These are phyloP conservation scores for Syncephalastrum contaminatum DNA, from an alignment of 371 early-diverging fungal species.

Conservation along the genomic window DNA sequence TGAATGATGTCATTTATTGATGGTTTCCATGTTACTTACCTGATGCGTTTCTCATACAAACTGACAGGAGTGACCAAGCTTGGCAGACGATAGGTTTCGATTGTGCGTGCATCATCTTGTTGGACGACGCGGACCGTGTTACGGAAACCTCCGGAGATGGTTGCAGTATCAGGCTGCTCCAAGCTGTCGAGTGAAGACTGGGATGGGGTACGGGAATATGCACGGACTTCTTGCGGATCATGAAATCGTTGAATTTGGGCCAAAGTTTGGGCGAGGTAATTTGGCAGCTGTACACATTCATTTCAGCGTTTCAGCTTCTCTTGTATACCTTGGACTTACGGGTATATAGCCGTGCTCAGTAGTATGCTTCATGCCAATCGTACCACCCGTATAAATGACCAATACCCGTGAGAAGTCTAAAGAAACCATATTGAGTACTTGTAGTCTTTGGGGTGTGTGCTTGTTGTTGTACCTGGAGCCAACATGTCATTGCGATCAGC, in stretches of 20 bases:
- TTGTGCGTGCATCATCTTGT: conserved; percentile 6
- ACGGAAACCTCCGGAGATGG: conserved; percentile 17
- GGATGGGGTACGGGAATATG: conserved; percentile 15
- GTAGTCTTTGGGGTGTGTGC: background rate
- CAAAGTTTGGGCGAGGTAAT: conserved; percentile 77
- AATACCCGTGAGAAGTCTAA: conserved; percentile 81
- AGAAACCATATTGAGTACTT: background rate
- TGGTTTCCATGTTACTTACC: conserved; percentile 29
- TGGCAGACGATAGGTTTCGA: conserved; percentile 16
- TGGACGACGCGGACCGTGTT: conserved; percentile 34
- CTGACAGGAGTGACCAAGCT: conserved; percentile 91
- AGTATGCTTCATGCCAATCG: conserved; percentile 93
- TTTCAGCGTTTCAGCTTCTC: background rate
- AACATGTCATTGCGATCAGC: conserved; percentile 53
- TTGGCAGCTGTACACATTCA: conserved; percentile 41
- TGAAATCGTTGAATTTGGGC: conserved; percentile 84
- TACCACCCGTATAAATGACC: conserved; percentile 93
- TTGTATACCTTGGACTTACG: conserved; percentile 28
- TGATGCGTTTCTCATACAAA: conserved; percentile 89
- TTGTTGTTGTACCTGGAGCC: conserved; percentile 37
- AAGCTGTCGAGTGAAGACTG: conserved; percentile 28
- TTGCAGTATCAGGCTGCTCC: background rate
- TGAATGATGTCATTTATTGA: background rate
- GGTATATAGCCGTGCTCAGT: conserved; percentile 77
- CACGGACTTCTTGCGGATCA: conserved; percentile 51